phyloP scores from a whole-genome alignment of 2,329 filamentous ascomycete genomes.

The Penicillium crustosum region DNA sequence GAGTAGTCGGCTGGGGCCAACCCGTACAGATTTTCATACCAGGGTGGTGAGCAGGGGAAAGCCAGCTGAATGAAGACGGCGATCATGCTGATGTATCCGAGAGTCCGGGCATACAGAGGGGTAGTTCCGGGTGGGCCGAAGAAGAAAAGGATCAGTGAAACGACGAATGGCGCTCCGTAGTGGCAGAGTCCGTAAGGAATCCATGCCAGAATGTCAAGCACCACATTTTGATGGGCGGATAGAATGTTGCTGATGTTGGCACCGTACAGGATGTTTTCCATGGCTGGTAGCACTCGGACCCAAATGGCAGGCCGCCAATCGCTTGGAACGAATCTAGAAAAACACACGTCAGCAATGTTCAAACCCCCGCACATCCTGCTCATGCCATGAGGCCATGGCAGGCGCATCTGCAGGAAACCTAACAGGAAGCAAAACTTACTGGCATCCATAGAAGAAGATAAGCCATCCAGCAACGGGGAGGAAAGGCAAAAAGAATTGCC shows the following conservation, averaged over 20 bases:
- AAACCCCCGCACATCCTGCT: not conserved
- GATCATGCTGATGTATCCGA: slow-evolving; percentile 88
- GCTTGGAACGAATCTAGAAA: slow-evolving; percentile 74
- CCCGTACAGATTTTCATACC: slow-evolving; percentile 94
- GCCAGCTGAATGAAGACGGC: slow-evolving; percentile 85
- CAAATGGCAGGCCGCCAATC: slow-evolving; percentile 91
- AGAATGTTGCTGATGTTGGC: slow-evolving; percentile 95
- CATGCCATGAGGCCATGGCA: not conserved
- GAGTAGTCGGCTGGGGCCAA: slow-evolving; percentile 89
- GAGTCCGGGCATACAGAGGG: slow-evolving; percentile 79
- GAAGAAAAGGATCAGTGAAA: slow-evolving; percentile 76
- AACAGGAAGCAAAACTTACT: slow-evolving; percentile 60
- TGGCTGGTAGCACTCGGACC: slow-evolving; percentile 88
- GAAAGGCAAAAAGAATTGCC: slow-evolving; percentile 88
- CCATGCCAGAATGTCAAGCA: slow-evolving; percentile 88
- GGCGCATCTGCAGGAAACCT: not conserved
- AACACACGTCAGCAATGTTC: slow-evolving; percentile 22
- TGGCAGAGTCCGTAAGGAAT: slow-evolving; percentile 89
- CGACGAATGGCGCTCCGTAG: slow-evolving; percentile 80
- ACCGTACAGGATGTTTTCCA: slow-evolving; percentile 95
- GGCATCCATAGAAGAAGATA: slow-evolving; percentile 87
- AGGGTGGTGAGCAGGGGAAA: slow-evolving; percentile 92
- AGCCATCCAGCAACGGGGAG: slow-evolving; percentile 83
- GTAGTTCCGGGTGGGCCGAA: slow-evolving; percentile 84
- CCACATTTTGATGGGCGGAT: slow-evolving; percentile 79